A percentile compares a stretch with the other conserved stretches of the same genome.
Evolutionary conservation across 2,329 filamentous ascomycete species (phyloP).

Genomic region (Xylaria sp.): DNA sequence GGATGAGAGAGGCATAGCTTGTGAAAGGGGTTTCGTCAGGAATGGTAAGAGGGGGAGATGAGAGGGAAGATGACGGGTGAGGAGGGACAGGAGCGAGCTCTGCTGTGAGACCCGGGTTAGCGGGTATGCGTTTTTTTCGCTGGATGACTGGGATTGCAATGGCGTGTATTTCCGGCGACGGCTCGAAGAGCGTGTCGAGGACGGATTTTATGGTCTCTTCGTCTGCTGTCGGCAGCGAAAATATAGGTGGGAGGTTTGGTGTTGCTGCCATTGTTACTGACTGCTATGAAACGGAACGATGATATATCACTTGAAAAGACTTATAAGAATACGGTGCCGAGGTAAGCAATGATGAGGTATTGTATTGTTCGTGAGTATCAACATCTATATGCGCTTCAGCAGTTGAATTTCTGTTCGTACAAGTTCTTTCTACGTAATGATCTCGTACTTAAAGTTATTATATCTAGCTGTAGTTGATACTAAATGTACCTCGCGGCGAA

Average conservation of each 20-base stretch:
- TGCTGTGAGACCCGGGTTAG: slow-evolving; percentile 84
- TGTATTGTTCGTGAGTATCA: neutral
- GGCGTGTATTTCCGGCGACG: slow-evolving; percentile 77
- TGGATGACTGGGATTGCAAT: slow-evolving; percentile 76
- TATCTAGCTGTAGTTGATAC: neutral
- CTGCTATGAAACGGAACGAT: neutral
- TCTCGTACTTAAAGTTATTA: neutral
- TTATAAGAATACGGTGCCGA: neutral
- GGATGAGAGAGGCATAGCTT: slow-evolving; percentile 77
- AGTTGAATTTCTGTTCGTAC: neutral
- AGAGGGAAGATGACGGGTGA: slow-evolving; percentile 58
- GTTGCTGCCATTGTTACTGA: slow-evolving; percentile 23
- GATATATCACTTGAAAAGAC: neutral
- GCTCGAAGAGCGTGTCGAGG: slow-evolving; percentile 87
- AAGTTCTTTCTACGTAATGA: neutral
- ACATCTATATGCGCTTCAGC: neutral
- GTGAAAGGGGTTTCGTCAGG: slow-evolving; percentile 61
- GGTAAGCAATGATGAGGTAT: neutral
- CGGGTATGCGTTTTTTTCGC: slow-evolving; percentile 50
- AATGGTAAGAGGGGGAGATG: slow-evolving; percentile 67
- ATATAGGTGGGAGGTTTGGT: slow-evolving; percentile 66
- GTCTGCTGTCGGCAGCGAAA: slow-evolving; percentile 65
- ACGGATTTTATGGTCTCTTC: slow-evolving; percentile 65
- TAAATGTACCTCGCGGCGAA: slow-evolving; percentile 14
- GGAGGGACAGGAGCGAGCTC: slow-evolving; percentile 75